A percentile compares a stretch with the other conserved stretches of the same genome.
These are phyloP conservation scores for Fraxinus angustifolia DNA, from an alignment of 305 asterid species.

Conservation along the genomic window DNA sequence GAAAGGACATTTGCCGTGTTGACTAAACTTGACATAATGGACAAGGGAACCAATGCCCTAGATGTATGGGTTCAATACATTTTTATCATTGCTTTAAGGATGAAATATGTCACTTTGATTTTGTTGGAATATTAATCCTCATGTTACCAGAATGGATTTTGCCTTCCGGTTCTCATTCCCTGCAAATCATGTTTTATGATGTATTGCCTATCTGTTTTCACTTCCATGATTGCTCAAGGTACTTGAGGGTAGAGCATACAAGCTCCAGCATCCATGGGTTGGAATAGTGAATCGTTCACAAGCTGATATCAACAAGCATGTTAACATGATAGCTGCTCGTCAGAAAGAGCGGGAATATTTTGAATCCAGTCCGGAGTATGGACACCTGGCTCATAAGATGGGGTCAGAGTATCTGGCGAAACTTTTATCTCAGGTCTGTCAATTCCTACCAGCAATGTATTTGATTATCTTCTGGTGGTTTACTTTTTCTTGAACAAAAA, in stretches of 20 bases:
- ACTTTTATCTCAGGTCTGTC: slow-evolving; percentile 66
- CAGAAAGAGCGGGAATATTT: slow-evolving; percentile 85
- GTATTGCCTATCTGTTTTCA: slow-evolving; percentile 16
- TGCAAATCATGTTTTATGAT: slow-evolving; percentile 3
- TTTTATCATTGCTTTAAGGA: slow-evolving; percentile 17
- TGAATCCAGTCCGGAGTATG: slow-evolving; percentile 90
- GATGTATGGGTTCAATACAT: slow-evolving; percentile 57
- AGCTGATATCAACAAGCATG: slow-evolving; percentile 92
- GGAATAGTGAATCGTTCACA: slow-evolving; percentile 96
- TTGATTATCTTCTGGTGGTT: slow-evolving; percentile 1
- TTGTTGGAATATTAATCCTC: slow-evolving; percentile 16
- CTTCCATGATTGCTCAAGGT: slow-evolving; percentile 47
- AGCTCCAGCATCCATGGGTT: slow-evolving; percentile 96
- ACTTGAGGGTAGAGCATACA: slow-evolving; percentile 90
- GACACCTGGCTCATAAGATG: slow-evolving; percentile 87
- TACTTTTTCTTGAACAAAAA: slow-evolving; percentile 14
- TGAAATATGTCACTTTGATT: slow-evolving; percentile 14
- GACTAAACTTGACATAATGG: slow-evolving; percentile 97
- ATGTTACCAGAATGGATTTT: slow-evolving; percentile 13
- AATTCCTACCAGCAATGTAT: slow-evolving; percentile 15
- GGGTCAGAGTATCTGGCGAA: slow-evolving; percentile 96
- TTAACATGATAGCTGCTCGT: slow-evolving; percentile 80
- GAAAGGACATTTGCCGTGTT: slow-evolving; percentile 92
- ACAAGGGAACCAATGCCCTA: slow-evolving; percentile 84
- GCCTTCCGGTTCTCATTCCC: neutral